Evolutionary conservation across 805 yeast genomes (phyloP), one percentile per base, ranked within the genome.

Genomic region (Suhomyces canberraensis): DNA sequence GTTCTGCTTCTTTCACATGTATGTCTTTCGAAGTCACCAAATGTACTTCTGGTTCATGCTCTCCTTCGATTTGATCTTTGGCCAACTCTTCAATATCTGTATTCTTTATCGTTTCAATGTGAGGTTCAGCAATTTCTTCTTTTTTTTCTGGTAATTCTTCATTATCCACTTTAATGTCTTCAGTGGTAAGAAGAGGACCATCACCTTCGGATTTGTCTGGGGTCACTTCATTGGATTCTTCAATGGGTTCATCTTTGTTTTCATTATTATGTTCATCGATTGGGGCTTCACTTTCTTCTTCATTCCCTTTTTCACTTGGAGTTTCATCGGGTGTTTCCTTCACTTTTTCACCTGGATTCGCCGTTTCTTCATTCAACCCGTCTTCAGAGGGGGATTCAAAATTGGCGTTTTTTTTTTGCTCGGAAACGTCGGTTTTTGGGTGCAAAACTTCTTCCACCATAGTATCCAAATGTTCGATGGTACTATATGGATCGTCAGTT

Each of bases 381-480:
- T 8, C 34, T 40, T n/a, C 33, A 39, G 9, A 15, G 28, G 13
- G 33, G 27, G 19, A 46, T 17, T 66, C 69, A 31, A 56, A 54
- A 29, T 50, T 50, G 22, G 16, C 37, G 22, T 27, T 28, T 21
- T 34, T 33, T 33, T 33, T 33, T 33, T 21, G 30, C 25, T 33
- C 33, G 6, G 27, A 15, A 4, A 4, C 16, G 9, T 15, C 26
- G n/a, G 21, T 8, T 16, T 19, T 31, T 26, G 36, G 35, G 33
- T 54, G 62, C 48, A 74, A 61, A n/a, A 75, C 77, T 29, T 60
- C 63, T 36, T 66, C 66, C 33, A 74, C 68, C 51, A 77, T 75
- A 30, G 63, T 68, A 46, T 76, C 80, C 36, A 75, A 64, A 35
- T 66, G 69, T 24, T 69, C 68, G 42, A 73, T 66, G 33, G 66